These are phyloP conservation scores for Gaeumannomyces sp. DNA, from an alignment of 2,329 filamentous ascomycete species.

Conservation along the genomic window DNA sequence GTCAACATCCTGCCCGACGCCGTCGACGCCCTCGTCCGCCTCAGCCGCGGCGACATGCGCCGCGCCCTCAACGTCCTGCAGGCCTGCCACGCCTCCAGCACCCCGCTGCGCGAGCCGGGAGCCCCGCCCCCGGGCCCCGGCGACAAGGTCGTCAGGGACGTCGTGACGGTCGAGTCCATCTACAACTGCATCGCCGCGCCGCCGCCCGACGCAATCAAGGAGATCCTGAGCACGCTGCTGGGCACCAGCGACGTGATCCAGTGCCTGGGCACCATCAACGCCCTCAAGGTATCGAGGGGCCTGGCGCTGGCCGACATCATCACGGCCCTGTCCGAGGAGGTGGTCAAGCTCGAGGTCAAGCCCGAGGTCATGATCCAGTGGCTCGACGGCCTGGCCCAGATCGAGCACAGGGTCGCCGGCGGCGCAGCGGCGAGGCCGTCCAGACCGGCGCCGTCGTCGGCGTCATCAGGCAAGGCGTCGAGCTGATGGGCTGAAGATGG, in stretches of 20 bases:
- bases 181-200: conserved; percentile 97
- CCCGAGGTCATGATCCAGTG: conserved; percentile 83
- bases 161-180: conserved; percentile 83
- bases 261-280: conserved; percentile 81
- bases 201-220: conserved; percentile 78
- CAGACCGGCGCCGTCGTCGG: conserved; percentile 93
- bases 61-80: conserved; percentile 91
- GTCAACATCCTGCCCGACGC: conserved; percentile 80
- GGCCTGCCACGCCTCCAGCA: conserved; percentile 90
- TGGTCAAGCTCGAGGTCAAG: conserved; percentile 76
- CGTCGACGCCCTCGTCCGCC: conserved; percentile 71
- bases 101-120: conserved; percentile 57
- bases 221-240: conserved; percentile 78
- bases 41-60: conserved; percentile 96
- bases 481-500: conserved; percentile 44
- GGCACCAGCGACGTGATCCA: conserved; percentile 82
- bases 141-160: conserved; percentile 65
- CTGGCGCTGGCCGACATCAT: conserved; percentile 91
- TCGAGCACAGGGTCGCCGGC: conserved; percentile 85
- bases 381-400: conserved; percentile 84
- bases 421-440: conserved; percentile 78
- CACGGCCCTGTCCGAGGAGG: conserved; percentile 75
- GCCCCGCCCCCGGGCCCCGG: conserved; percentile 45
- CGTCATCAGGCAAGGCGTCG: conserved; percentile 78
- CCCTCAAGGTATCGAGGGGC: conserved; percentile 78